These are phyloP conservation scores for Botrytis pseudocinerea DNA, from an alignment of 2,329 filamentous ascomycete species.

Conservation along the genomic window DNA sequence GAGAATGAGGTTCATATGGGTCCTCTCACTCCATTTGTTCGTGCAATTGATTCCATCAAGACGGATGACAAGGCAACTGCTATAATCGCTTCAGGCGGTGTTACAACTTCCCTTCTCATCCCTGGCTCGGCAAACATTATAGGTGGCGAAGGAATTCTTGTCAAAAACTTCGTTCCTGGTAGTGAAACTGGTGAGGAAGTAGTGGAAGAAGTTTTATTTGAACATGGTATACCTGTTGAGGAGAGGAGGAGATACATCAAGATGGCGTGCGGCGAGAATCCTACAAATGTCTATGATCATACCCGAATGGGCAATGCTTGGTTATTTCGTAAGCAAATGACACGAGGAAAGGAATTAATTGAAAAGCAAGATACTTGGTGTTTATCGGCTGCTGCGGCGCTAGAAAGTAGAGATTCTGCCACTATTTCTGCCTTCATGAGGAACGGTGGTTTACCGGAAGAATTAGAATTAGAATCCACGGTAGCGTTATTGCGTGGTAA, in stretches of 20 bases:
- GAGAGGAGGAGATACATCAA: constrained; percentile 47
- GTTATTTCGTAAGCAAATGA: constrained; percentile 45
- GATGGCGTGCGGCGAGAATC: constrained; percentile 51
- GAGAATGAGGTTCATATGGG: constrained; percentile 44
- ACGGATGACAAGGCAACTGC: constrained; percentile 44
- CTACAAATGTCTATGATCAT: constrained; percentile 43
- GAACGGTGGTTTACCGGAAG: constrained; percentile 38
- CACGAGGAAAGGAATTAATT: constrained; percentile 42
- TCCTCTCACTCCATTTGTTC: constrained; percentile 44
- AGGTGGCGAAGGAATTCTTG: constrained; percentile 47
- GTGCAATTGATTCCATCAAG: constrained; percentile 46
- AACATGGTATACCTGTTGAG: constrained; percentile 42
- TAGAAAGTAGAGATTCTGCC: constrained; percentile 29
- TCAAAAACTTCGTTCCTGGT: constrained; percentile 45
- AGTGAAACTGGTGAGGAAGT: constrained; percentile 44
- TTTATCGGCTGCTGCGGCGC: constrained; percentile 33
- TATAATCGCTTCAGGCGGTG: constrained; percentile 47
- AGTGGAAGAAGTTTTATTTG: constrained; percentile 47
- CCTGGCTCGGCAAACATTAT: constrained; percentile 49
- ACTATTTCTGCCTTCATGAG: constrained; percentile 32
- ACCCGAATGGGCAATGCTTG: constrained; percentile 46
- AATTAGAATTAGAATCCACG: constrained; percentile 46
- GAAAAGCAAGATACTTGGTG: constrained; percentile 44
- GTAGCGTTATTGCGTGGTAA: constrained; percentile 46
- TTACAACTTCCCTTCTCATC: constrained; percentile 49